Evolutionary conservation across 495 filamentous ascomycete species (phyloP).

Genomic region (Neurospora cerealis): DNA sequence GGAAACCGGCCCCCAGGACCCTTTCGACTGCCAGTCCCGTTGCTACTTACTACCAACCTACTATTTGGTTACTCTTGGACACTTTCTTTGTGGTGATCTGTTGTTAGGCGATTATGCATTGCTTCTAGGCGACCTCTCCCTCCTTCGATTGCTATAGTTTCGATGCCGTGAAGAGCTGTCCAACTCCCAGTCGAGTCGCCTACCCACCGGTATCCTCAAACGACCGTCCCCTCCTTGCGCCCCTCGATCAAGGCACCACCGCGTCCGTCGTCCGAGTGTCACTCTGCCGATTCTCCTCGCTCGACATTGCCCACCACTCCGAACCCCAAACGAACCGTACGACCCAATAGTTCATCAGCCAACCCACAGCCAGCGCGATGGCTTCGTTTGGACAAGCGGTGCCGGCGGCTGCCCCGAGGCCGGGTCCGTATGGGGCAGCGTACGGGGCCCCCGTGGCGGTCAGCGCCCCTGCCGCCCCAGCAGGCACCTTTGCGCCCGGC

Average conservation of each 20-base stretch:
- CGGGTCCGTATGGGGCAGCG: constrained; percentile 23
- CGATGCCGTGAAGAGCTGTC: constrained; percentile 4
- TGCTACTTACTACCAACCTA: constrained; percentile 6
- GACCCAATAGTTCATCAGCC: neutral
- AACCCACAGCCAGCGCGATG: constrained; percentile 21
- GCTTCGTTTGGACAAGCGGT: constrained; percentile 36
- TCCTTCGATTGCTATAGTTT: neutral
- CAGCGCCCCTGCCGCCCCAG: constrained; percentile 50
- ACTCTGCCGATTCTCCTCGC: neutral
- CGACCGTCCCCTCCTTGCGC: neutral
- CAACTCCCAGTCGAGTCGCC: neutral
- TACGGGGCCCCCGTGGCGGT: constrained; percentile 24
- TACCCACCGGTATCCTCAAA: neutral
- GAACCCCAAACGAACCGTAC: neutral
- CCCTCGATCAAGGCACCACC: neutral
- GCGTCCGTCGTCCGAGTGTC: neutral
- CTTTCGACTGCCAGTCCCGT: neutral
- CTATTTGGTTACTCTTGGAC: constrained; percentile 3
- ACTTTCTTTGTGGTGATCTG: constrained; percentile 1
- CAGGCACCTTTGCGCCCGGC: constrained; percentile 83
- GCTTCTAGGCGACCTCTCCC: neutral
- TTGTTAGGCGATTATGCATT: constrained; percentile 6
- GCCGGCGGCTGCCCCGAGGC: constrained; percentile 25
- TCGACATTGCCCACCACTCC: neutral
- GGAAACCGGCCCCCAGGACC: constrained; percentile 1